Base-by-base conservation (phyloP, 2,329 filamentous ascomycete genomes). In the Drechslerella coelobrocha region DNA sequence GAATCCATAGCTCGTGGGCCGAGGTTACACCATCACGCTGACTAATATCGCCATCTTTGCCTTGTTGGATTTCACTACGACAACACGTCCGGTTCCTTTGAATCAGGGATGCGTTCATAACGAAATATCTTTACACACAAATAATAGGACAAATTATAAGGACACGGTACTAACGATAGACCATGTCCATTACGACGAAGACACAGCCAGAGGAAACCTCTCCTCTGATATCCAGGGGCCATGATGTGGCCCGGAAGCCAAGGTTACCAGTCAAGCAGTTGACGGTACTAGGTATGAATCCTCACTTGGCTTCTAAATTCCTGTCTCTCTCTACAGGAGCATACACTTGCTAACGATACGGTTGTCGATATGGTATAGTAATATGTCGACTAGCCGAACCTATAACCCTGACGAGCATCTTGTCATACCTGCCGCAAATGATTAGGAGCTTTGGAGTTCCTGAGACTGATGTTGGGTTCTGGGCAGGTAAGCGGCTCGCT, bases 341-440 rank as follows among this genome's bases (percentile, higher is more conserved):
- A 17, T 19, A 4, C 41, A 23, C 55, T 47, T 62, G 34, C 47
- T 69, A 53, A 55, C 66, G 66, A 74, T 41, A 60, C 55, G 60
- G 29, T 10, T 65, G 34, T 47, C 29, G 29, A 31, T 31, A 10
- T 21, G n/a, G 21, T 19, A 68, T 74, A 91, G 89, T 89, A 77
- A 84, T 91, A 81, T 90, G 89, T 77, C 85, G 90, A 76, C 89
- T 93, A 76, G 88, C 89, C 71, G 90, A 93, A 78, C 90, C 90
- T 7, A 80, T 89, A 71, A 84, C 89, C 6, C 81, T 89, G 75
- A 91, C 89, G 12, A 90, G 88, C 23, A 86, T 90, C 73, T 88
- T 88, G 71, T 89, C 88, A 41, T 77, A 84, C 73, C 78, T 85
- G 52, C 71, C 76, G 65, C 73, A 66, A 23, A 94, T 96, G 89